Evolutionary conservation across 768 basidiomycete genomes (phyloP), one percentile per base, ranked within the genome.

Genomic region (Lentinula aciculospora): DNA sequence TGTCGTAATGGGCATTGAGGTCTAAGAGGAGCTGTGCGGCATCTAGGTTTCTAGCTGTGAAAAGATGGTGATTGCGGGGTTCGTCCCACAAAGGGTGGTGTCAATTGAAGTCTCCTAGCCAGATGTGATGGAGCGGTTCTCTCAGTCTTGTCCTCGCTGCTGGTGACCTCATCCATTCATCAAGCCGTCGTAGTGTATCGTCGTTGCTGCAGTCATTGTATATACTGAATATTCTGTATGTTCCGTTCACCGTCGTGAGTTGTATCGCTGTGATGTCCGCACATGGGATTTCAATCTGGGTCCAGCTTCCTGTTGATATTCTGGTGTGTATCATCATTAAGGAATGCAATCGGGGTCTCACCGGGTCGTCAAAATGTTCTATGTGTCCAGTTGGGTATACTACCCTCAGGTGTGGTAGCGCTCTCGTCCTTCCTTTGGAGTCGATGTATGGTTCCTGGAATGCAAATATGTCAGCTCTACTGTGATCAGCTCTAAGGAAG

Each of bases 11-110:
- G 1, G 6, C 39, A 1, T 12, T 9, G 6, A 17, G 8, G 10
- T 1, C 15, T 42, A 42, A 6, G 0, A 79, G 64, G 0, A 32
- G 45, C 3, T 71, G 58, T 0, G 71, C 68, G 0, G 42, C 56
- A 0, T 63, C 47, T 0, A 73, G 56, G 12, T 67, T 65, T 7
- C 50, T 10, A 0, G 31, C 31, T 1, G 72, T 76, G 62, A 80
- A 74, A 0, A 81, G 72, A 45, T 70, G 69, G 10, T 49, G 49
- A 48, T 72, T 68, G 13, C 49, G 39, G 0, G 64, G 56, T 4
- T 68, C 58, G 21, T 78, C 75, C 76, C 77, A 78, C 10, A 71
- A 23, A 0, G 69, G 71, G 63, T 77, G 72, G 58, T 78, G 76
- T 17, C 68, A 40, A 57, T 77, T 77, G 66, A 76, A 78, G 61